These are phyloP conservation scores for Diaporthe eres DNA, from an alignment of 2,329 filamentous ascomycete genomes.

Conservation along the genomic window DNA sequence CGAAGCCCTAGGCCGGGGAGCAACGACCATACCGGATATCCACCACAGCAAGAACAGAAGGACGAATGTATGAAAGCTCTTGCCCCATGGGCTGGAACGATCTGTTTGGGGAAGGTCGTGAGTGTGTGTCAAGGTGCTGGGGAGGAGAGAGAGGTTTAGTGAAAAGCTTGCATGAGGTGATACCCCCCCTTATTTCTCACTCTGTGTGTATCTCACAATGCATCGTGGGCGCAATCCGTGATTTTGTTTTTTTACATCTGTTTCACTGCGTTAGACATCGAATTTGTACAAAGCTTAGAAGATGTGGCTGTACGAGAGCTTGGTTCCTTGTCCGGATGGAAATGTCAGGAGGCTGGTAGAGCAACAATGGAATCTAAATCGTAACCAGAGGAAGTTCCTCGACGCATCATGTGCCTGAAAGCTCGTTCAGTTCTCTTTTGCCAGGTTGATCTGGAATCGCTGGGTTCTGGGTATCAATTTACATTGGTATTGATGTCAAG, in stretches of 20 bases:
- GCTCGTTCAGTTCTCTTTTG: not conserved
- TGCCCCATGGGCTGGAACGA: not conserved
- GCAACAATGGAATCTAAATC: not conserved
- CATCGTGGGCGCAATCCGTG: slow-evolving; percentile 13
- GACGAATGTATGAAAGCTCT: too few species aligned
- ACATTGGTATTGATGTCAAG: not conserved
- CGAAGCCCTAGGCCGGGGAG: slow-evolving; percentile 27
- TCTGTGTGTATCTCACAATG: slow-evolving; percentile 5
- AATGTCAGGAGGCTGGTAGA: too few species aligned
- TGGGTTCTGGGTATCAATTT: not conserved
- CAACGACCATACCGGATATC: not conserved
- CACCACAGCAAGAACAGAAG: not conserved
- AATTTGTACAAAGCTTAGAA: slow-evolving; percentile 16
- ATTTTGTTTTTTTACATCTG: slow-evolving; percentile 8
- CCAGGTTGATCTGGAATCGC: not conserved
- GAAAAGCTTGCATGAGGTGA: slow-evolving; percentile 35
- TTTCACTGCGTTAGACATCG: slow-evolving; percentile 21
- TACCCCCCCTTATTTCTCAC: slow-evolving; percentile 28
- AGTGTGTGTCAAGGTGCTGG: not conserved
- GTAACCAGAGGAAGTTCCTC: not conserved
- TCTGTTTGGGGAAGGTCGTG: not conserved
- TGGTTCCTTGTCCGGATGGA: not conserved
- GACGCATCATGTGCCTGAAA: not conserved
- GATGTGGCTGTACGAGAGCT: not conserved
- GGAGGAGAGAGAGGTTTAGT: not conserved